Percentiles rank a stretch among this genome's conserved stretches.
These are phyloP conservation scores for Metarhizium sp. DNA, from an alignment of 2,329 filamentous ascomycete genomes.

Conservation along the genomic window DNA sequence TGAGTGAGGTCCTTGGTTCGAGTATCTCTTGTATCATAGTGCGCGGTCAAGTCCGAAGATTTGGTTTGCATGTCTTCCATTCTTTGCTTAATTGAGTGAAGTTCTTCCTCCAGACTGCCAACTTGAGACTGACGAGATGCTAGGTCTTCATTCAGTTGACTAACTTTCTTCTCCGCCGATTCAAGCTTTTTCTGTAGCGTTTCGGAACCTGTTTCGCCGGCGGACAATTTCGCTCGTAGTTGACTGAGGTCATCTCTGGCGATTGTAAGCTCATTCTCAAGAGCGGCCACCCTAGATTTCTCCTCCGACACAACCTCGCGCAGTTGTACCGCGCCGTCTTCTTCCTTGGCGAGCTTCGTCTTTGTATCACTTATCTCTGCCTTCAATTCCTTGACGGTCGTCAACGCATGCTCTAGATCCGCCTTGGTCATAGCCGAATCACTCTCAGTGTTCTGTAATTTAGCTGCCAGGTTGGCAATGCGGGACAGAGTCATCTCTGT, in stretches of 20 bases:
- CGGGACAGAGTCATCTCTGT: slow-evolving; percentile 50
- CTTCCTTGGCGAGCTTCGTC: slow-evolving; percentile 41
- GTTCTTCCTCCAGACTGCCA: slow-evolving; percentile 66
- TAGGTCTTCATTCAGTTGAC: slow-evolving; percentile 58
- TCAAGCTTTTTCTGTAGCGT: slow-evolving; percentile 64
- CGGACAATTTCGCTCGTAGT: slow-evolving; percentile 63
- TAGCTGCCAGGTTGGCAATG: slow-evolving; percentile 50
- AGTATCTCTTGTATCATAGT: slow-evolving; percentile 60
- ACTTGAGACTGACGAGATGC: slow-evolving; percentile 68
- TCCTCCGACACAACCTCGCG: slow-evolving; percentile 44
- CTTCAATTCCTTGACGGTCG: slow-evolving; percentile 45
- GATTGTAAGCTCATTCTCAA: slow-evolving; percentile 50
- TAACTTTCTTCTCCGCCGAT: slow-evolving; percentile 65
- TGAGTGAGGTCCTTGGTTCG: slow-evolving; percentile 79
- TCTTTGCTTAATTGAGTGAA: slow-evolving; percentile 59
- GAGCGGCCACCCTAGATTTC: slow-evolving; percentile 41
- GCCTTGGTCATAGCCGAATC: slow-evolving; percentile 50
- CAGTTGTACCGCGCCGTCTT: slow-evolving; percentile 40
- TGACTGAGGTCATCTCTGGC: slow-evolving; percentile 60
- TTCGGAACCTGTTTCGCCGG: slow-evolving; percentile 78
- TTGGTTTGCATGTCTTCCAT: slow-evolving; percentile 43
- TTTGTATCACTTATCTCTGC: slow-evolving; percentile 45
- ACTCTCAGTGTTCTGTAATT: slow-evolving; percentile 49
- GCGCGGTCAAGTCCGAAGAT: slow-evolving; percentile 39
- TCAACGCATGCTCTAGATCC: slow-evolving; percentile 52